Base-by-base conservation (phyloP, 257 asterid species). In the Oldenlandia corymbosa region DNA sequence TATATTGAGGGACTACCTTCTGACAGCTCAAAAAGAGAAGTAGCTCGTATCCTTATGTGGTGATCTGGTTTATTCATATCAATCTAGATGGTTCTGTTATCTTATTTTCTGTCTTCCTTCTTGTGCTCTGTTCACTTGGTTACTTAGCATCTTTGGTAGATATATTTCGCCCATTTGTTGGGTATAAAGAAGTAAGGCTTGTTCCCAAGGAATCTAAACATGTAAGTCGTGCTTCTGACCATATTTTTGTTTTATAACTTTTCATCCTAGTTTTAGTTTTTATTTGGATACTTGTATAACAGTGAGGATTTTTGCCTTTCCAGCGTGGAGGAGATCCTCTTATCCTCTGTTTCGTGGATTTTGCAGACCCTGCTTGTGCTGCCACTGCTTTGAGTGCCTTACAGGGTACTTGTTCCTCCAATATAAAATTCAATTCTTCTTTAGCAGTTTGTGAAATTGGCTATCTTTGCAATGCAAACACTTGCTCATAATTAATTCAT, bases 1-100 rank as follows among this genome's bases (percentile, higher is more conserved):
- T 83, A 78, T 65, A 72, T 80, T 60, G 86, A 83, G 65, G 89
- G 86, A 31, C 86, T 83, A 65, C 89, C 89, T 45, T 28, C 86
- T 30, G 78, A 83, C 76, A 58, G 82, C 73, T 68, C 80, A 54
- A 75, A 65, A 71, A 59, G 88, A 65, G 85, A 77, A 79, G 78
- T 82, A 70, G 81, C 88, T 65, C 88, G 85, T 82, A 82, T 82
- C 88, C n/a, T 83, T 82, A 53, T 58, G 54, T 16, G 37, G 50
- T 58, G 32, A 36, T 45, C 32, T 24, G 20, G 36, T 58, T 5
- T 32, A 7, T 12, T 26, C 7, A 5, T 58, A 27, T 49, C 18
- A 27, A 45, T 7, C 17, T 28, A 2, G 5, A 30, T 39, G 23
- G 12, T 66, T 18, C 31, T 48, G 3, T 48, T 24, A 17, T 36